Evolutionary conservation across 768 basidiomycete species (phyloP).

Genomic region (Trametes cingulata): DNA sequence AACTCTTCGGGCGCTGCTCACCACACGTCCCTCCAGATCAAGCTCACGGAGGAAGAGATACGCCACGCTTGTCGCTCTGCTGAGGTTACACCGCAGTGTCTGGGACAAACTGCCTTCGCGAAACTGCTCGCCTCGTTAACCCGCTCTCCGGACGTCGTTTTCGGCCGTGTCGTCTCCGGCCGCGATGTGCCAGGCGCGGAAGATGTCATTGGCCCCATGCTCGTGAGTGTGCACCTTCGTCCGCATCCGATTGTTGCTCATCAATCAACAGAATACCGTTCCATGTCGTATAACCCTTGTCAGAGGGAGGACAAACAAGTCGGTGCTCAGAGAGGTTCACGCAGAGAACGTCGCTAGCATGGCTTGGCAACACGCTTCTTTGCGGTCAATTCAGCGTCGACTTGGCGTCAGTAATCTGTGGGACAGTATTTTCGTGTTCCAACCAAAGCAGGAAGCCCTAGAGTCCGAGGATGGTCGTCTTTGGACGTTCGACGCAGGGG

Average conservation of each 20-base stretch:
- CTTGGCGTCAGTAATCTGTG: conserved; percentile 36
- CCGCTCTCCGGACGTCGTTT: conserved; percentile 40
- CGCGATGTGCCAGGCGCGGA: conserved; percentile 43
- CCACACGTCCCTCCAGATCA: not conserved
- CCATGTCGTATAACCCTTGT: conserved; percentile 43
- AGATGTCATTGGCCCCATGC: conserved; percentile 46
- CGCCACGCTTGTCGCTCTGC: conserved; percentile 3
- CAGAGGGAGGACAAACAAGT: conserved; percentile 30
- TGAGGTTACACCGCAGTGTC: conserved; percentile 40
- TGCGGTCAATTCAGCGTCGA: conserved; percentile 41
- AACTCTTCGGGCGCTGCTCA: not conserved
- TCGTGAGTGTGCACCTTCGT: conserved; percentile 35
- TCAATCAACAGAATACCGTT: conserved; percentile 41
- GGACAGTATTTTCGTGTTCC: conserved; percentile 48
- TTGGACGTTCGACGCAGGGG: conserved; percentile 28
- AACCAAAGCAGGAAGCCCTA: conserved; percentile 29
- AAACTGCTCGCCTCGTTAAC: conserved; percentile 29
- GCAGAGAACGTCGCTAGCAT: conserved; percentile 39
- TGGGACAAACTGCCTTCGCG: conserved; percentile 35
- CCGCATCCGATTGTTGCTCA: not conserved
- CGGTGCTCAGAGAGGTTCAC: conserved; percentile 41
- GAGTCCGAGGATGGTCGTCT: conserved; percentile 4
- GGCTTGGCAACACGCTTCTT: conserved; percentile 48
- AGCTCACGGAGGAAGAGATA: not conserved
- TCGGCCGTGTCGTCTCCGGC: conserved; percentile 50